Evolutionary conservation across 2,329 filamentous ascomycete species (phyloP), one percentile per base, ranked within the genome.

Genomic region (Aaosphaeria arxii): DNA sequence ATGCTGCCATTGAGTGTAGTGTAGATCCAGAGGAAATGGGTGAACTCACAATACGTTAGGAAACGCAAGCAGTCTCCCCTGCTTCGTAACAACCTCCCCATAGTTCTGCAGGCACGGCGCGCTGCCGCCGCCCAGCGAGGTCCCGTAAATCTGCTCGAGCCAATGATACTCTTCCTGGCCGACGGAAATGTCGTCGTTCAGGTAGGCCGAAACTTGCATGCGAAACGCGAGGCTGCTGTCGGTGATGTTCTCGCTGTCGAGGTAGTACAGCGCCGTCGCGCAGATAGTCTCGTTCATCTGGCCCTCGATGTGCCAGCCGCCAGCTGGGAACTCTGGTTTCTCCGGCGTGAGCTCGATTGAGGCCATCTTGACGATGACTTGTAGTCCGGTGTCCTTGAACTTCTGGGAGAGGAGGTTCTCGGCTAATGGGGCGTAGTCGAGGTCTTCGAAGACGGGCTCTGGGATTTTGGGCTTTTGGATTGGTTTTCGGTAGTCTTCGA

Each of bases 281-380:
- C 77, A 78, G 35, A 88, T 85, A 52, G 79, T 79, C 63, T 88
- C 84, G 55, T 87, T 87, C 67, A 71, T 57, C 30, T 57, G 54
- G 6, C 71, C 71, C 53, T 75, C 71, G n/a, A 51, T 32, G 33
- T 50, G 32, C 41, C 58, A 53, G 83, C 66, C 69, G 0, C 80
- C 80, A 11, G 78, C 78, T 0, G 68, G 63, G 52, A 82, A 86
- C 0, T 59, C 58, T 0, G 83, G 79, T 2, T 81, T 76, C 13
- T 81, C 78, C 0, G 84, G 84, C 0, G 76, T 81, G 1, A 86
- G 71, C 39, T 84, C 73, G 44, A 86, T 79, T 33, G 75, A 78
- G 1, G 81, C 76, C 53, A 88, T 71, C 58, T 86, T 86, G 31
- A 86, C 77, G 43, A 87, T 82, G 33, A 87, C 64, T 55, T 88